phyloP scores from a whole-genome alignment of 2,329 filamentous ascomycete genomes.

The Cladosporium austrohemisphaericum region DNA sequence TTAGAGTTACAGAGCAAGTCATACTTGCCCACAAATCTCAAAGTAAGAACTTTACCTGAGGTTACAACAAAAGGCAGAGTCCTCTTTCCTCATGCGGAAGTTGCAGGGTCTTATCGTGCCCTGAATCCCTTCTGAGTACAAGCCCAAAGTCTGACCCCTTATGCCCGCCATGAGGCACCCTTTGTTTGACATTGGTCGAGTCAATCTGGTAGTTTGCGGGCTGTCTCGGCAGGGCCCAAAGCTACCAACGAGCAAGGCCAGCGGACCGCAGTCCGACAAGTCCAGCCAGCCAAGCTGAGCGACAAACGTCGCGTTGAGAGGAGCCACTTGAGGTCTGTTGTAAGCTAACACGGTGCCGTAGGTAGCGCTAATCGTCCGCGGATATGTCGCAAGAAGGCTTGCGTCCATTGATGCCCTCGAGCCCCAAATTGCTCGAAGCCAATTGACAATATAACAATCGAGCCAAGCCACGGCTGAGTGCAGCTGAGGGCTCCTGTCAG shows the following conservation, averaged over 20 bases:
- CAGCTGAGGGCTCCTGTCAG: slow-evolving; percentile 1
- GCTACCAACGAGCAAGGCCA: neutral
- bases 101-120: slow-evolving; percentile 9
- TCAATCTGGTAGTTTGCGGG: slow-evolving; percentile 2
- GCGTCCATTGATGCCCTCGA: neutral
- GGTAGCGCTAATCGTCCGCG: neutral
- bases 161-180: neutral
- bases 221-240: slow-evolving; percentile 13
- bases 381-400: neutral
- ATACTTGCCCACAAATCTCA: too few species aligned
- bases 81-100: slow-evolving; percentile 4
- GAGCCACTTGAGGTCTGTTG: neutral
- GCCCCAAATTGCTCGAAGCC: neutral
- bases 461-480: slow-evolving; percentile 11
- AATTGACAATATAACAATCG: neutral
- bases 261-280: neutral
- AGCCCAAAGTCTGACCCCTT: slow-evolving; percentile 1
- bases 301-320: slow-evolving; percentile 1
- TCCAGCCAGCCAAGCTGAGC: slow-evolving; percentile 4
- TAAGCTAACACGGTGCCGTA: neutral
- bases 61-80: neutral
- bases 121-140: neutral
- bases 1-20: too few species aligned
- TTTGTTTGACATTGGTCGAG: slow-evolving; percentile 11
- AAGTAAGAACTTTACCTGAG: too few species aligned